These are phyloP conservation scores for Aurinia saxatilis DNA, from an alignment of 345 rosid genomes.

Conservation along the genomic window DNA sequence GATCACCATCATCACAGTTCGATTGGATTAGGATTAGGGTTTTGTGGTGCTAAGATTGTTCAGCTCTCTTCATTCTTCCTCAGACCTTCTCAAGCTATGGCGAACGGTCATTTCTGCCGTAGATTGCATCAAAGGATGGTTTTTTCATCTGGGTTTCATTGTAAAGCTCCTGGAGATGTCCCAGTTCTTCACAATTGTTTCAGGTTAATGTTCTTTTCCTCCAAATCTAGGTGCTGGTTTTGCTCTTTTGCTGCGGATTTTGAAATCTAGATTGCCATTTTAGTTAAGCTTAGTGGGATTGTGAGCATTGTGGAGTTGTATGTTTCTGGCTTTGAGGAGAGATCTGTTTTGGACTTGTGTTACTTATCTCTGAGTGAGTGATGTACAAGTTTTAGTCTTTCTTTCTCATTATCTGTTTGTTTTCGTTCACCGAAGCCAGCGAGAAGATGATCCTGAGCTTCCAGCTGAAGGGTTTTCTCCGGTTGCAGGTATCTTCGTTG, in stretches of 20 bases:
- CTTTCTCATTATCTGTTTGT: conserved; percentile 33
- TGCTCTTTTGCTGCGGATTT: neutral
- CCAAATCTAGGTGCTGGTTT: neutral
- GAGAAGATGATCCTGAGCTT: conserved; percentile 45
- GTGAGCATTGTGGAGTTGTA: neutral
- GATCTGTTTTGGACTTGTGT: neutral
- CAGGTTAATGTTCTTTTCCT: conserved; percentile 35
- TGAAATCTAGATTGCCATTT: neutral
- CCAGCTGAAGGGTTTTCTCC: conserved; percentile 43
- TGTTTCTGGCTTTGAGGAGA: neutral
- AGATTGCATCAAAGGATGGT: conserved; percentile 31
- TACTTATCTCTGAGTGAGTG: neutral
- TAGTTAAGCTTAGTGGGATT: too few species aligned
- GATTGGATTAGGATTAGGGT: conserved; percentile 38
- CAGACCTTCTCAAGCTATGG: conserved; percentile 31
- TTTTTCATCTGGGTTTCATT: conserved; percentile 32
- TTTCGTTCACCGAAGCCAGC: conserved; percentile 49
- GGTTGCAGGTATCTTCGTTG: conserved; percentile 52
- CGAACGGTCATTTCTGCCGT: conserved; percentile 6
- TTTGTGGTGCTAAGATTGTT: conserved; percentile 36
- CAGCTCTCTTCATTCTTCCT: conserved; percentile 44
- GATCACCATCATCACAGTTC: conserved; percentile 27
- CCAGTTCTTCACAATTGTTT: conserved; percentile 45
- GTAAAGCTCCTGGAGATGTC: conserved; percentile 41
- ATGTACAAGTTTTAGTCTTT: neutral